These are phyloP conservation scores for Cercospora sp. DNA, from an alignment of 2,329 filamentous ascomycete species.

Conservation along the genomic window DNA sequence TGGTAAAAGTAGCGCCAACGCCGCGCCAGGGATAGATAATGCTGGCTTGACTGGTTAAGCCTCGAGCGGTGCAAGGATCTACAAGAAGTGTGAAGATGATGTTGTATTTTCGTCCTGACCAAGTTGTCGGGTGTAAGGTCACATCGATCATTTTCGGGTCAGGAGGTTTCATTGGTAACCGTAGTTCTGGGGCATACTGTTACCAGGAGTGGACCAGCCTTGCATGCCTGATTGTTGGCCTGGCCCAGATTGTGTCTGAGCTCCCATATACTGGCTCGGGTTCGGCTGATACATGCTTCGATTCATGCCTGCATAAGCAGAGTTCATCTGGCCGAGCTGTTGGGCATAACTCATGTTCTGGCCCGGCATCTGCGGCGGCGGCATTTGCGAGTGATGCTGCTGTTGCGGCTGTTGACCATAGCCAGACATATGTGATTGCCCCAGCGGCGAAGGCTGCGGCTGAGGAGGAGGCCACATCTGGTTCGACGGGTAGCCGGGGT, in stretches of 20 bases:
- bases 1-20: slow-evolving; percentile 9
- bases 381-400: slow-evolving; percentile 52
- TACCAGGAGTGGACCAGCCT: slow-evolving; percentile 49
- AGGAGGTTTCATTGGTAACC: slow-evolving; percentile 26
- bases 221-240: slow-evolving; percentile 54
- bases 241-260: slow-evolving; percentile 39
- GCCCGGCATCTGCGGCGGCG: slow-evolving; percentile 52
- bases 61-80: slow-evolving; percentile 22
- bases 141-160: background rate
- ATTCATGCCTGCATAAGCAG: slow-evolving; percentile 48
- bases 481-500: slow-evolving; percentile 46
- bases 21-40: slow-evolving; percentile 13
- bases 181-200: slow-evolving; percentile 41
- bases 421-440: slow-evolving; percentile 49
- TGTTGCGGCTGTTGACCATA: slow-evolving; percentile 43
- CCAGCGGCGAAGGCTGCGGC: slow-evolving; percentile 51
- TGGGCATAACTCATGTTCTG: slow-evolving; percentile 48
- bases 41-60: slow-evolving; percentile 16
- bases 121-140: slow-evolving; percentile 1
- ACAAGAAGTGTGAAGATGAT: slow-evolving; percentile 20
- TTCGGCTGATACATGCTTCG: slow-evolving; percentile 53
- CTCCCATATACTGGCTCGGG: slow-evolving; percentile 46
- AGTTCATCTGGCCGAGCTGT: slow-evolving; percentile 49
- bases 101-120: slow-evolving; percentile 10
- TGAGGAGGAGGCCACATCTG: slow-evolving; percentile 53